phyloP scores from a whole-genome alignment of 129 eudicot species.

The Centella asiatica region DNA sequence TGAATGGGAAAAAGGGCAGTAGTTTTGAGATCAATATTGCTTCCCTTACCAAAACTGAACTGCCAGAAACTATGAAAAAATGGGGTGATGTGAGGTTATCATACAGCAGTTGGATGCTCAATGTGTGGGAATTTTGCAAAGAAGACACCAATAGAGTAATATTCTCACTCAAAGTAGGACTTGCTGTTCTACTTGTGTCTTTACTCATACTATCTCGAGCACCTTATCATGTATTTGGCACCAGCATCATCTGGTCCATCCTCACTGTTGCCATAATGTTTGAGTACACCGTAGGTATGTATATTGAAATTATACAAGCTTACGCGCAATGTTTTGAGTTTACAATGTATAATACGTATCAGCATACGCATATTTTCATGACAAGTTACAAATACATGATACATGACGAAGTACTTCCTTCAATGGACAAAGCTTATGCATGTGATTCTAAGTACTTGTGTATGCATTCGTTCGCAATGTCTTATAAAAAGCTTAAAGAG shows the following conservation, averaged over 20 bases:
- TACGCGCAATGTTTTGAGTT: neutral
- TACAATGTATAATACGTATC: neutral
- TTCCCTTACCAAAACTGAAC: slow-evolving; percentile 18
- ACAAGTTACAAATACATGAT: too few relatives aligned
- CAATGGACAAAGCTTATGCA: too few relatives aligned
- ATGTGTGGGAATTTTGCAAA: slow-evolving; percentile 45
- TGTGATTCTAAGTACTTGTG: too few relatives aligned
- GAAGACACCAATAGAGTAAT: slow-evolving; percentile 44
- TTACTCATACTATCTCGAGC: slow-evolving; percentile 51
- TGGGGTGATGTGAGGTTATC: slow-evolving; percentile 7
- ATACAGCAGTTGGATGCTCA: slow-evolving; percentile 23
- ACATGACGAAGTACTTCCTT: too few relatives aligned
- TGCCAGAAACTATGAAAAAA: slow-evolving; percentile 30
- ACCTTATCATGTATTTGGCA: slow-evolving; percentile 55
- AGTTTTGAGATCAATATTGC: slow-evolving; percentile 42
- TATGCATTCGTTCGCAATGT: too few relatives aligned
- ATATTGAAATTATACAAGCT: slow-evolving; percentile 1
- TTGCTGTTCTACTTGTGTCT: slow-evolving; percentile 61
- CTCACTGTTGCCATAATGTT: slow-evolving; percentile 80
- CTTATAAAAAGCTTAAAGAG: too few relatives aligned
- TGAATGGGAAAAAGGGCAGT: slow-evolving; percentile 43
- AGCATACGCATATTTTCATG: too few relatives aligned
- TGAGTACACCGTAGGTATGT: slow-evolving; percentile 74
- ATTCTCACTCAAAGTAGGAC: slow-evolving; percentile 60
- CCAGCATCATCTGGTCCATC: slow-evolving; percentile 72